A percentile compares a stretch with the other conserved stretches of the same genome.
These are phyloP conservation scores for Ajuga chamaepitys DNA, from an alignment of 257 asterid genomes.

Conservation along the genomic window DNA sequence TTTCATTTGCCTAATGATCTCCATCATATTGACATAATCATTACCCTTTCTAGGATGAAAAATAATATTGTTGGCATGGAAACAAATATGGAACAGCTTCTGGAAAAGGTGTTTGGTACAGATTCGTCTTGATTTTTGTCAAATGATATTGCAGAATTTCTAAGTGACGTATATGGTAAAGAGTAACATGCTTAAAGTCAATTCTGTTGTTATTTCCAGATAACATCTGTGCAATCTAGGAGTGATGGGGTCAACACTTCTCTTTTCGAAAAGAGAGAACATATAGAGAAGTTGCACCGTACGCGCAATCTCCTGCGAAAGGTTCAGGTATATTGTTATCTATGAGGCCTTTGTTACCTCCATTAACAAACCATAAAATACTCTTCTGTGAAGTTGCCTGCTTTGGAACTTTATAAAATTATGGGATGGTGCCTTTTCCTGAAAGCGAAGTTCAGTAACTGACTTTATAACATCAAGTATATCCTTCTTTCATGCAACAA, in stretches of 20 bases:
- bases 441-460: not conserved
- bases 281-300: slow-evolving; percentile 93
- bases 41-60: slow-evolving; percentile 69
- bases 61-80: slow-evolving; percentile 96
- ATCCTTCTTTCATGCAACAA: slow-evolving; percentile 12
- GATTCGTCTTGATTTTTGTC: slow-evolving; percentile 19
- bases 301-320: slow-evolving; percentile 91
- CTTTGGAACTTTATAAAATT: not conserved
- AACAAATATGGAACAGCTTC: slow-evolving; percentile 96
- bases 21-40: slow-evolving; percentile 10
- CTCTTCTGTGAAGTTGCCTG: not conserved
- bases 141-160: slow-evolving; percentile 9
- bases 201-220: slow-evolving; percentile 39
- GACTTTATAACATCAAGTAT: not conserved
- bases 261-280: slow-evolving; percentile 92
- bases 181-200: not conserved
- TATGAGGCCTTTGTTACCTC: not conserved
- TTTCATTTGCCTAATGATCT: slow-evolving; percentile 3
- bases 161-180: not conserved
- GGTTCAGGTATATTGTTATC: slow-evolving; percentile 68
- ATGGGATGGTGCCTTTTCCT: not conserved
- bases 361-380: not conserved
- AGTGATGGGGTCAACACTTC: slow-evolving; percentile 98
- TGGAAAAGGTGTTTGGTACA: slow-evolving; percentile 75
- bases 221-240: slow-evolving; percentile 89